Evolutionary conservation across 2,329 filamentous ascomycete genomes (phyloP).

Genomic region (Diaporthe citrichinensis): DNA sequence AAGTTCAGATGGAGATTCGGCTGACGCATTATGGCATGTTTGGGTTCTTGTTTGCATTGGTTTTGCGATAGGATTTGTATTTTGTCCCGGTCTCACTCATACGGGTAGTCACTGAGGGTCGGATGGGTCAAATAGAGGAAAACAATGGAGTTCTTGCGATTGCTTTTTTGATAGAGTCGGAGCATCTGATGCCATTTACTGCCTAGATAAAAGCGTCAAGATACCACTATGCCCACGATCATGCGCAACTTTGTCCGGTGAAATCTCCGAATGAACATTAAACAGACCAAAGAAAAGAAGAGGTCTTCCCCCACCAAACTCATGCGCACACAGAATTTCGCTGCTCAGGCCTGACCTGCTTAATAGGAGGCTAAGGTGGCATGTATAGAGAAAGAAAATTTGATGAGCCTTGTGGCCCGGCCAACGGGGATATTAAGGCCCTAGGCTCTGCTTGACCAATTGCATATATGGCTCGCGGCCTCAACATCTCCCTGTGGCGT

Average conservation of each 20-base stretch:
- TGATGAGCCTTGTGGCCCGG: fast-evolving
- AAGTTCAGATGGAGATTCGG: background rate
- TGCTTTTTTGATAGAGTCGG: background rate
- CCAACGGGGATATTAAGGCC: no score
- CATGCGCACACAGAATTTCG: background rate
- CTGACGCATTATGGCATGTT: background rate
- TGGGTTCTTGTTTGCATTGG: background rate
- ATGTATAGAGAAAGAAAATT: no score
- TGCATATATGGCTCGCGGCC: background rate
- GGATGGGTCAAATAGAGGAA: background rate
- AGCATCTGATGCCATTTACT: background rate
- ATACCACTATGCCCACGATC: background rate
- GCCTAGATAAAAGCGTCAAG: background rate
- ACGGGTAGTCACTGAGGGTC: no score
- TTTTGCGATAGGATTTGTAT: background rate
- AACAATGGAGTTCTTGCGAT: background rate
- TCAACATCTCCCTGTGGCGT: slow-evolving; percentile 9
- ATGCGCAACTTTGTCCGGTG: background rate
- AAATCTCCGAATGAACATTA: background rate
- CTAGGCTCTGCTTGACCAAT: background rate
- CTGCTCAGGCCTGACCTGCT: background rate
- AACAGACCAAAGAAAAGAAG: background rate
- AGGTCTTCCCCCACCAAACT: no score
- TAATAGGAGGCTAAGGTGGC: no score
- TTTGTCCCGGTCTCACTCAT: fast-evolving